Percentiles rank a stretch among this genome's conserved stretches.
These are phyloP conservation scores for Galerina sulciceps DNA, from an alignment of 768 basidiomycete species.

Conservation along the genomic window DNA sequence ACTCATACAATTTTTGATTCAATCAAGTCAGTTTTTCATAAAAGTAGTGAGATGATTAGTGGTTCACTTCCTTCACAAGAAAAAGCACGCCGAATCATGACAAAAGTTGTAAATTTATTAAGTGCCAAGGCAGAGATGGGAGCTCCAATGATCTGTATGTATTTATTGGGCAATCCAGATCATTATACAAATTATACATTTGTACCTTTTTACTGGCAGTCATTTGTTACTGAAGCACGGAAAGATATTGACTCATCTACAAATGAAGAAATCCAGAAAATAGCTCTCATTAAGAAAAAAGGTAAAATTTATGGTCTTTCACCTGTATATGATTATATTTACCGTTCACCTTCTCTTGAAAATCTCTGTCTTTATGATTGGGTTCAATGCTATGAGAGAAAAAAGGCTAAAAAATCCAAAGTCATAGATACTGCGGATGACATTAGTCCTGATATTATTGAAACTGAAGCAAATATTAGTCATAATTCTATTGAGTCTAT, in stretches of 20 bases:
- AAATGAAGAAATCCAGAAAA: slow-evolving; percentile 12
- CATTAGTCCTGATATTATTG: neutral
- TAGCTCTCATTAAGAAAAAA: slow-evolving; percentile 21
- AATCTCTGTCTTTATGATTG: slow-evolving; percentile 32
- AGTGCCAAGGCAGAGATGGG: slow-evolving; percentile 35
- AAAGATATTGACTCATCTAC: neutral
- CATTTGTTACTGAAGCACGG: slow-evolving; percentile 2
- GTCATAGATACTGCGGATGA: neutral
- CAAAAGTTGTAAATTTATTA: slow-evolving; percentile 27
- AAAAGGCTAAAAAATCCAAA: neutral
- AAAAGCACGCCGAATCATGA: slow-evolving; percentile 10
- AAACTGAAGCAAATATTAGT: neutral
- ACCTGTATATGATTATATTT: slow-evolving; percentile 24
- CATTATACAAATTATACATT: slow-evolving; percentile 36
- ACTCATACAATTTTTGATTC: slow-evolving; percentile 37
- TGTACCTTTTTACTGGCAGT: slow-evolving; percentile 31
- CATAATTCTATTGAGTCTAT: neutral
- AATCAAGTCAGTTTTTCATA: slow-evolving; percentile 24
- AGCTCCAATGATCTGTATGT: slow-evolving; percentile 32
- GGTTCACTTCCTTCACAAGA: slow-evolving; percentile 6
- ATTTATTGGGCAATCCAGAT: slow-evolving; percentile 35
- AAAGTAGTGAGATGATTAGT: slow-evolving; percentile 22
- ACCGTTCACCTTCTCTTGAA: slow-evolving; percentile 24
- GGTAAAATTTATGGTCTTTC: slow-evolving; percentile 22
- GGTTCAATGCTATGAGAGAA: slow-evolving; percentile 9